phyloP scores from a whole-genome alignment of 208 protist species.

The Blechomonas ayalai region DNA sequence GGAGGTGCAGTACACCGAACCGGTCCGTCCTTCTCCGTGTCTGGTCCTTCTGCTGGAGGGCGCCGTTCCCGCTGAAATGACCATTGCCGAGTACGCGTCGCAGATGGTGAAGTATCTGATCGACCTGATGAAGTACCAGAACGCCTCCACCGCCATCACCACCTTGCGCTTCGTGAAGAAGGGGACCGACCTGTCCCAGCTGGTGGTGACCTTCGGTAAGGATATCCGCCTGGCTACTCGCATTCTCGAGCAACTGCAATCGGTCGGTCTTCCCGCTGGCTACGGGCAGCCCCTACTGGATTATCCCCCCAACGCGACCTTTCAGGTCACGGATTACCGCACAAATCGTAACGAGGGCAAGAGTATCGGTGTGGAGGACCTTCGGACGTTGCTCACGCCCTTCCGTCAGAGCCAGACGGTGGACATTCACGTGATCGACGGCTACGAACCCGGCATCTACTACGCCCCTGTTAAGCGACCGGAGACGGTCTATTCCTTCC shows the following conservation, averaged over 20 bases:
- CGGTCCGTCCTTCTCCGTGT: slow-evolving; percentile 36
- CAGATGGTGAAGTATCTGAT: slow-evolving; percentile 80
- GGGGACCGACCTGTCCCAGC: slow-evolving; percentile 56
- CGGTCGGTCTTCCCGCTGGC: slow-evolving; percentile 40
- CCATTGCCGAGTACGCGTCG: slow-evolving; percentile 49
- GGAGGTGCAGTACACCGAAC: slow-evolving; percentile 29
- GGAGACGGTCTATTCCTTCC: slow-evolving; percentile 60
- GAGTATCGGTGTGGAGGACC: slow-evolving; percentile 59
- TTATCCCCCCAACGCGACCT: slow-evolving; percentile 65
- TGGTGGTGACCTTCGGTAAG: slow-evolving; percentile 63
- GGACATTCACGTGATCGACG: slow-evolving; percentile 67
- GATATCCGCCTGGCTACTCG: slow-evolving; percentile 39
- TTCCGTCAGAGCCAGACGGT: slow-evolving; percentile 25
- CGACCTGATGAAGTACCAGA: slow-evolving; percentile 57
- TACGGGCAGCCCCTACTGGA: slow-evolving; percentile 39
- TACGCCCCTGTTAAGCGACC: slow-evolving; percentile 72
- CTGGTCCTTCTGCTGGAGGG: slow-evolving; percentile 62
- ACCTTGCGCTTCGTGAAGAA: slow-evolving; percentile 75
- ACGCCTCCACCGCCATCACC: slow-evolving; percentile 63
- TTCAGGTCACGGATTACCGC: slow-evolving; percentile 68
- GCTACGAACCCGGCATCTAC: slow-evolving; percentile 71
- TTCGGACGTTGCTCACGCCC: slow-evolving; percentile 46
- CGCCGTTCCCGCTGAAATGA: slow-evolving; percentile 46
- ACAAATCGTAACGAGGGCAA: slow-evolving; percentile 21
- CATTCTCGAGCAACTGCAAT: slow-evolving; percentile 46